These are phyloP conservation scores for Candida silvatica DNA, from an alignment of 805 yeast genomes.

Conservation along the genomic window DNA sequence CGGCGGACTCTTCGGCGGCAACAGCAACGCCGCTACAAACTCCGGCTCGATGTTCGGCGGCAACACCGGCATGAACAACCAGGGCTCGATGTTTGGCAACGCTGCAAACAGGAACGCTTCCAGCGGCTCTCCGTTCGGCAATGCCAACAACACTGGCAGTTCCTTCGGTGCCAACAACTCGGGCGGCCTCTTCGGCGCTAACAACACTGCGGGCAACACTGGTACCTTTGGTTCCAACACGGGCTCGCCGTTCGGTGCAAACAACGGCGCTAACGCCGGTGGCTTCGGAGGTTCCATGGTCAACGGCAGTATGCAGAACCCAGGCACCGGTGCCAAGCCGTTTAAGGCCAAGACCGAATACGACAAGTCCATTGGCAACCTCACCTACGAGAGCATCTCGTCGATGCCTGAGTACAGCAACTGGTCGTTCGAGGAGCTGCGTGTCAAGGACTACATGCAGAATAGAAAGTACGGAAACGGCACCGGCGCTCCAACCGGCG, in stretches of 20 bases:
- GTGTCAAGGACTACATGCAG: constrained; percentile 80
- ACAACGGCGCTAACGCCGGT: constrained; percentile 8
- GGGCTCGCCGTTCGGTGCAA: constrained; percentile 34
- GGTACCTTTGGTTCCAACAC: constrained; percentile 22
- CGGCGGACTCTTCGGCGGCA: constrained; percentile 7
- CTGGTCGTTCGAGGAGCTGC: constrained; percentile 78
- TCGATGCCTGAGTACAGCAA: constrained; percentile 88
- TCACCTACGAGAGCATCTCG: constrained; percentile 63
- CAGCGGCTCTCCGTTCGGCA: constrained; percentile 33
- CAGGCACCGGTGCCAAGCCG: constrained; percentile 69
- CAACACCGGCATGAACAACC: constrained; percentile 16
- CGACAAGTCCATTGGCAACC: constrained; percentile 51
- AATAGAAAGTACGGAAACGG: constrained; percentile 51
- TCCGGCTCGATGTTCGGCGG: constrained; percentile 9
- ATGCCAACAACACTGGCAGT: constrained; percentile 9
- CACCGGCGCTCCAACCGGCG: constrained; percentile 17
- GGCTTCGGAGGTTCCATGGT: constrained; percentile 24
- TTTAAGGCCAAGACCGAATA: constrained; percentile 65
- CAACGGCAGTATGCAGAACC: constrained; percentile 28
- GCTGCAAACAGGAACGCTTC: constrained; percentile 19
- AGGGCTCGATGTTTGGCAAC: constrained; percentile 14
- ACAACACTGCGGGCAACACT: constrained; percentile 20
- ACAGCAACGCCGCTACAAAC: background rate
- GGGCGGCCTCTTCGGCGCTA: constrained; percentile 12
- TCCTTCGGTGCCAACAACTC: constrained; percentile 6